Evolutionary conservation across 192 early-diverging fungal genomes (phyloP), one percentile per base, ranked within the genome.

Genomic region (Piromyces finnis): DNA sequence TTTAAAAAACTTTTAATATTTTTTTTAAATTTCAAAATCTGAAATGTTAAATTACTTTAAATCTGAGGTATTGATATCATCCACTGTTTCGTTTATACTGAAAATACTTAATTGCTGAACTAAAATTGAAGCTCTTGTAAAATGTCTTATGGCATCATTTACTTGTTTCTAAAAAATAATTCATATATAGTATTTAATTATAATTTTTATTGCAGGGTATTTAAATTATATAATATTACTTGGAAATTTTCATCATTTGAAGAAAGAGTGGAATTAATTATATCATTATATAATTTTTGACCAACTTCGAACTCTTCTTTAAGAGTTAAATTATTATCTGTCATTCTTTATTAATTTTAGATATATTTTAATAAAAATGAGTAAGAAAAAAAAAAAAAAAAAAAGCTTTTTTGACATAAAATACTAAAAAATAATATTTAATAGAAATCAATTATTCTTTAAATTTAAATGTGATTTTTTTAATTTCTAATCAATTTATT

Each of bases 1-100:
- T 35, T 35, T 35, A 7, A 35, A 35, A 35, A 35, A 7, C 12
- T 35, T 35, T 7, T 3, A 35, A 32, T 9, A 32, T 32, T 6
- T 6, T 32, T 32, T 32, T 32, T 32, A 32, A 32, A 32, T 6
- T 32, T 32, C 30, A 32, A 32, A 32, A 12, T 14, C 13, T 1
- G 7, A 37, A 14, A 37, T 14, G 14, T 37, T 37, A 14, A 16
- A 77, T 30, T 85, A 88, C 88, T 88, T 86, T 28, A 98, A 87
- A 84, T 96, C 94, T 28, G 86, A 85, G 12, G 95, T 93, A 59
- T 90, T 92, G 32, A 97, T 91, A 84, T 98, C 97, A 12, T 98
- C 95, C 77, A 94, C 80, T 26, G 89, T 89, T 82, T 98, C 97
- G 84, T 98, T 97, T 28, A 84, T 86, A 82, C 94, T 95, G 82